Conservation (phyloP, 129 eudicot species). For the Rutidosis leptorrhynchoides region DNA sequence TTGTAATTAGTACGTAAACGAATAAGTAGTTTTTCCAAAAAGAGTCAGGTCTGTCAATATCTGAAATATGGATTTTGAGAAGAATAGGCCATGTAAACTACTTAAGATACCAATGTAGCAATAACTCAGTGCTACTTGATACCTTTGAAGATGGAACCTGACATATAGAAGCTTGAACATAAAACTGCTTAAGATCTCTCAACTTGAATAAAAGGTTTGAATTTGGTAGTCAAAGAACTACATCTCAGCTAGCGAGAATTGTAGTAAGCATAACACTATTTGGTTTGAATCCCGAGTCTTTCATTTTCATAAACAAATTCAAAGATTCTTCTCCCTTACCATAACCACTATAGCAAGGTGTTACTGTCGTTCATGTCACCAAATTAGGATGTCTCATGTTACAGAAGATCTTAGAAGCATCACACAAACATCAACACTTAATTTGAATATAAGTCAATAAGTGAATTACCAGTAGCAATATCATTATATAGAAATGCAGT, state of each 20-base stretch:
- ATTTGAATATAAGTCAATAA: conserved; percentile 44
- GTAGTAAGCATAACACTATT: conserved; percentile 44
- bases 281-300: conserved; percentile 36
- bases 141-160: too few species aligned
- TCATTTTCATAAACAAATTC: conserved; percentile 36
- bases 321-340: conserved; percentile 40
- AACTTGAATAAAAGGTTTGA: not conserved
- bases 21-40: too few species aligned
- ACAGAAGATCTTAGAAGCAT: conserved; percentile 30
- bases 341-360: conserved; percentile 48
- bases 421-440: conserved; percentile 42
- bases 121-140: too few species aligned
- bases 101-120: too few species aligned
- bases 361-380: conserved; percentile 49
- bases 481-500: conserved; percentile 17
- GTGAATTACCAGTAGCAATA: conserved; percentile 33
- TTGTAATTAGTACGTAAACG: too few species aligned
- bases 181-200: too few species aligned
- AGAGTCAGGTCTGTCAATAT: too few species aligned
- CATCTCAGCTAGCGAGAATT: conserved; percentile 39
- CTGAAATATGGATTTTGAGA: too few species aligned
- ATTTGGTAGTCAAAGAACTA: not conserved
- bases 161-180: too few species aligned
- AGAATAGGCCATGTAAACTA: too few species aligned
- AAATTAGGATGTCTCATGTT: conserved; percentile 18